These are phyloP conservation scores for Pseudogymnoascus sp. DNA, from an alignment of 2,329 filamentous ascomycete genomes.

Conservation along the genomic window DNA sequence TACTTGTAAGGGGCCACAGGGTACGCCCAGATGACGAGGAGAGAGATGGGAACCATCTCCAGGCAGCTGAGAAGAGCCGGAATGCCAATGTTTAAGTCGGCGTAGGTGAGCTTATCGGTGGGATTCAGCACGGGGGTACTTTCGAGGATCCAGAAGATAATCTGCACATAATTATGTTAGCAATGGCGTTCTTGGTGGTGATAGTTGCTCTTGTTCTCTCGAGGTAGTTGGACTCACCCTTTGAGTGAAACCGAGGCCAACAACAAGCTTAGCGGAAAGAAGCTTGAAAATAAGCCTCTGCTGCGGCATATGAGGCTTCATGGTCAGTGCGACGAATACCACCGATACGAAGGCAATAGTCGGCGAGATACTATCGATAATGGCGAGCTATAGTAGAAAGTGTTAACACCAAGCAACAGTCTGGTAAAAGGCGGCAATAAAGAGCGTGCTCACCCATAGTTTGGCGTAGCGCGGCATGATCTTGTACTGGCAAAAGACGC, in stretches of 20 bases:
- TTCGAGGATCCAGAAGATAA: conserved; percentile 26
- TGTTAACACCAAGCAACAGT: neutral
- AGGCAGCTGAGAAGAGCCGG: conserved; percentile 24
- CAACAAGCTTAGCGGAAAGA: neutral
- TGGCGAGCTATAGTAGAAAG: neutral
- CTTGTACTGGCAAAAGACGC: conserved; percentile 30
- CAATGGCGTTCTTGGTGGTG: neutral
- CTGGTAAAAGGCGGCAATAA: conserved; percentile 18
- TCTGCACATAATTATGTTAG: neutral
- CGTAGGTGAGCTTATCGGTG: conserved; percentile 21
- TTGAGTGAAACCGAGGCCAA: conserved; percentile 22
- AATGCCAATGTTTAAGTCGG: conserved; percentile 25
- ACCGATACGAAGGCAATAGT: neutral
- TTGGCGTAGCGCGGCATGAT: conserved; percentile 29
- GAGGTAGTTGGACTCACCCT: neutral
- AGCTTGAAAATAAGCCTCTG: neutral
- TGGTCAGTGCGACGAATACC: neutral
- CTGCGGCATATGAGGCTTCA: neutral
- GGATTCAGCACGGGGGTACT: conserved; percentile 20
- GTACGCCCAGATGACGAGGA: conserved; percentile 26
- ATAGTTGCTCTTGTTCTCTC: too few relatives aligned
- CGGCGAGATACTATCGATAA: neutral
- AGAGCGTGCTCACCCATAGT: conserved; percentile 26
- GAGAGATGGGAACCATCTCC: conserved; percentile 26
- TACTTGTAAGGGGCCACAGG: conserved; percentile 21